phyloP scores from a whole-genome alignment of 2,329 filamentous ascomycete species.

The Verticillium albo-atrum region DNA sequence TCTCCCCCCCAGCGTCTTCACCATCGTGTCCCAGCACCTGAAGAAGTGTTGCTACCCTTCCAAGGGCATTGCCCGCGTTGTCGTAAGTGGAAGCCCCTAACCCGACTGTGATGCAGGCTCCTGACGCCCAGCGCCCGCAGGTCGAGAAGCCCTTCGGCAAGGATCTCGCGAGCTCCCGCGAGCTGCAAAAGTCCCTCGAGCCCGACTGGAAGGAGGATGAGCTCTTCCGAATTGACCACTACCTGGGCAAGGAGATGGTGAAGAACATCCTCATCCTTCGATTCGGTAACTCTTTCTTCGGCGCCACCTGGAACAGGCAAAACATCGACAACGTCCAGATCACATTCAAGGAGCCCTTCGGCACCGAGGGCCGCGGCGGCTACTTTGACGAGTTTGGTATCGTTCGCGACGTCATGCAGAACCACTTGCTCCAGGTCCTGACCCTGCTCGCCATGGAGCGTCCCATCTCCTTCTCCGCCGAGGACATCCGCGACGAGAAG shows the following conservation, averaged over 20 bases:
- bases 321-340: conserved; percentile 99
- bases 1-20: conserved; percentile 95
- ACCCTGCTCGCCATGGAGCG: conserved; percentile 97
- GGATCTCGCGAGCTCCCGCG: conserved; percentile 88
- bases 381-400: conserved; percentile 99
- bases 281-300: conserved; percentile 98
- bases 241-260: conserved; percentile 99
- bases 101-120: background rate
- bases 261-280: conserved; percentile 98
- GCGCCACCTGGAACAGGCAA: conserved; percentile 97
- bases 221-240: conserved; percentile 98
- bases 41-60: conserved; percentile 96
- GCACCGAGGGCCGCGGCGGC: conserved; percentile 93
- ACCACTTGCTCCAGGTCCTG: conserved; percentile 94
- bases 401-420: conserved; percentile 99
- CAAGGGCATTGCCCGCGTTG: conserved; percentile 86
- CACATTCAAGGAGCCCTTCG: conserved; percentile 98
- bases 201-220: conserved; percentile 99
- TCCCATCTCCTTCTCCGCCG: conserved; percentile 94
- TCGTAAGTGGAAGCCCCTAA: conserved; percentile 54
- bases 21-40: conserved; percentile 91
- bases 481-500: conserved; percentile 98
- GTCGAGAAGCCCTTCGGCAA: conserved; percentile 99
- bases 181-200: conserved; percentile 89
- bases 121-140: conserved; percentile 38